phyloP scores from a whole-genome alignment of 371 early-diverging fungal genomes.

The Mortierella sp. region DNA sequence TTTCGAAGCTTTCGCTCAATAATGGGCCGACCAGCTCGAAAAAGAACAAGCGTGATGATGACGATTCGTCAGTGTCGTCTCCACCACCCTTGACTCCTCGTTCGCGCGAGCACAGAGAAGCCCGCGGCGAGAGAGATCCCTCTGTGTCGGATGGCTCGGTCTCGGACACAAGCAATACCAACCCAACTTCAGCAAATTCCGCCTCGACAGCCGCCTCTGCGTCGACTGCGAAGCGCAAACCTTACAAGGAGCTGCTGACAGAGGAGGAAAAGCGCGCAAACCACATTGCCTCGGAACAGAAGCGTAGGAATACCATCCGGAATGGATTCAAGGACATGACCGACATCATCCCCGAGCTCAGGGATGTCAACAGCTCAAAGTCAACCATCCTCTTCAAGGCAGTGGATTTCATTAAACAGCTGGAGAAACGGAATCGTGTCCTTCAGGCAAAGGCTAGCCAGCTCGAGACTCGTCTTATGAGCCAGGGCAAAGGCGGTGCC shows the following conservation, averaged over 20 bases:
- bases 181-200: conserved; percentile 8
- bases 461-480: conserved; percentile 51
- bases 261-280: conserved; percentile 90
- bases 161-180: conserved; percentile 11
- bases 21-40: neutral
- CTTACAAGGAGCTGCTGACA: conserved; percentile 76
- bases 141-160: neutral
- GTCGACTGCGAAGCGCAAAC: conserved; percentile 17
- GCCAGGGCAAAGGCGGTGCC: too few relatives aligned
- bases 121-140: neutral
- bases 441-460: conserved; percentile 55
- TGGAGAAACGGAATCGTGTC: conserved; percentile 53
- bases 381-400: conserved; percentile 66
- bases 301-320: conserved; percentile 87
- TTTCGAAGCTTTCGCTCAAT: conserved; percentile 34
- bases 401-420: conserved; percentile 58
- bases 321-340: conserved; percentile 85
- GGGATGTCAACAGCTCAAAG: conserved; percentile 65
- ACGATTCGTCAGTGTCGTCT: conserved; percentile 2
- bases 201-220: neutral
- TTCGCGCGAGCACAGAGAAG: neutral
- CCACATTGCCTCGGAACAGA: conserved; percentile 94
- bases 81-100: too few relatives aligned
- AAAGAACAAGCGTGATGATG: conserved; percentile 13
- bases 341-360: conserved; percentile 82